Percentiles rank a stretch among this genome's conserved stretches.
phyloP scores from a whole-genome alignment of 441 rosid species.

The Populus hybrid region DNA sequence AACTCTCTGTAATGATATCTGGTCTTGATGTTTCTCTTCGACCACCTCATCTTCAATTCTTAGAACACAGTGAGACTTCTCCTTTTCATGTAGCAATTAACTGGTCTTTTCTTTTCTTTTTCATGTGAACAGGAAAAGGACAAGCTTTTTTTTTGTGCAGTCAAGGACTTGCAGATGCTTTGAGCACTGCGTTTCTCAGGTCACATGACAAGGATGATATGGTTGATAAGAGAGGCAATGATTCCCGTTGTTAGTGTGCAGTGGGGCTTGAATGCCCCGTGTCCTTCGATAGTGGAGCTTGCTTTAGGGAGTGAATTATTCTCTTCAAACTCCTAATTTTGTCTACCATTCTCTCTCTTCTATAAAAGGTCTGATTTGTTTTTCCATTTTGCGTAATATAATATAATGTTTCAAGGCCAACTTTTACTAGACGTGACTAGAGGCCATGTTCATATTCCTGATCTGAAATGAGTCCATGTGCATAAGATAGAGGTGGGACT shows the following conservation, averaged over 20 bases:
- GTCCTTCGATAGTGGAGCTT: constrained; percentile 26
- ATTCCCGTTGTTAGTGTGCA: too few relatives aligned
- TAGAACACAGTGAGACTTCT: neutral
- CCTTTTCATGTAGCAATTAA: neutral
- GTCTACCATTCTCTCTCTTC: neutral
- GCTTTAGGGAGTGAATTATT: constrained; percentile 20
- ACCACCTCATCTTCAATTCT: neutral
- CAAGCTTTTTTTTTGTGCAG: too few relatives aligned
- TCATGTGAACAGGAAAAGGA: neutral
- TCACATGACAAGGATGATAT: neutral
- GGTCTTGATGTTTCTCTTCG: neutral
- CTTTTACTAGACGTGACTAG: neutral
- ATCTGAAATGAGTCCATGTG: neutral
- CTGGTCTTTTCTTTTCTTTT: neutral
- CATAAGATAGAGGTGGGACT: neutral
- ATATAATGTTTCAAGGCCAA: neutral
- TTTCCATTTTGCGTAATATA: neutral
- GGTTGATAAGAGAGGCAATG: neutral
- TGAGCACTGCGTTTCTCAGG: neutral
- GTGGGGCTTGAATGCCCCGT: constrained; percentile 27
- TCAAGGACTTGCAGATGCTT: neutral
- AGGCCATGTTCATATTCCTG: neutral
- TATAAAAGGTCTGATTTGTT: neutral
- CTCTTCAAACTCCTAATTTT: constrained; percentile 4
- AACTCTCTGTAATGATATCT: neutral